Base-by-base conservation (phyloP, 768 basidiomycete genomes). In the Amanita jacksonii region DNA sequence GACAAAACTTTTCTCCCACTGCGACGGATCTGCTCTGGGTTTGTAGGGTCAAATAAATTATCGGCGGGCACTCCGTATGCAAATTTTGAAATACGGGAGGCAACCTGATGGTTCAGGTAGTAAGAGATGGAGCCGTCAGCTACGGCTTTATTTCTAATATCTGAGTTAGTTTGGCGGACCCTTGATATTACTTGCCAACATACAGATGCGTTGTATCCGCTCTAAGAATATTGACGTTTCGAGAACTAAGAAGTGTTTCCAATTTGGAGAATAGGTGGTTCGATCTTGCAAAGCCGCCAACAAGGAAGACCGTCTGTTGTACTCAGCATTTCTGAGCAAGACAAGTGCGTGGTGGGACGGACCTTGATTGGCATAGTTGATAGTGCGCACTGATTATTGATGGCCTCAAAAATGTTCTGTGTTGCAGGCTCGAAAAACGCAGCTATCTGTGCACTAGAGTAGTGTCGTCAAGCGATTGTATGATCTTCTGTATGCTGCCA, bases 261-360 rank as follows among this genome's bases (percentile, higher is more conserved):
- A 74, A 62, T 38, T 62, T 59, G 1, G 57, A 49, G 47, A 68
- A 74, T 9, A 77, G 53, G 64, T 66, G 74, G 33, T 70, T 65
- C 46, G 66, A 75, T 1, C 72, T 68, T 8, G 68, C 69, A 53
- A 76, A 76, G 0, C 73, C 74, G 8, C 76, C 74, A 1, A 77
- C 73, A 8, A 76, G 57, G 41, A 76, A 67, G 18, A 73, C 61
- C 7, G 61, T 47, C 65, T 67, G 38, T 28, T 38, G 18, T 31
- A 32, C 12, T 5, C 5, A 30, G 15, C 13, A 20, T 15, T 22
- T 28, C 1, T 18, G 10, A 27, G 16, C 3, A 0, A 23, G 3
- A 28, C 27, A 13, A 10, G 22, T 10, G 12, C 5, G 5, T 12
- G 2, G 6, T 0, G 28, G 2, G 15, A 32, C 40, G 13, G 8